Conservation (phyloP, 345 rosid genomes). For the Garcia nutans region DNA sequence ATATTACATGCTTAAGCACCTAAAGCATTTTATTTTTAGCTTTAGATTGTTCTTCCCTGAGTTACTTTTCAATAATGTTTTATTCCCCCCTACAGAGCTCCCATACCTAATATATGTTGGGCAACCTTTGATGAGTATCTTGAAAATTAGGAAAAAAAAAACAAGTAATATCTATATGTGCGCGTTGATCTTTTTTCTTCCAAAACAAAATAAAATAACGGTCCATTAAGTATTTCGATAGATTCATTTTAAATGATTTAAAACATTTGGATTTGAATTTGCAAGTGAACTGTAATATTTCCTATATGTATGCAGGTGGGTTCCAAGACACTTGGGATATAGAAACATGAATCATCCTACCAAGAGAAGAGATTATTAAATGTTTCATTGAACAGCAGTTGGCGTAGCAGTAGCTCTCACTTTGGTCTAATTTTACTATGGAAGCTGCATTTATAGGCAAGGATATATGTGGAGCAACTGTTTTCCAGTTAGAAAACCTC, state of each 20-base stretch:
- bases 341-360: constrained; percentile 14
- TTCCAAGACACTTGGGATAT: constrained; percentile 31
- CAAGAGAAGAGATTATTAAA: background rate
- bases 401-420: background rate
- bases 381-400: background rate
- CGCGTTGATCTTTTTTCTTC: too few species aligned
- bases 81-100: background rate
- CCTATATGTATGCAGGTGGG: constrained; percentile 32
- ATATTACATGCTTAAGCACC: background rate
- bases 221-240: too few species aligned
- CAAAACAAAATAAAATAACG: too few species aligned
- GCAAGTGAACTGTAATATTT: too few species aligned
- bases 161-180: too few species aligned
- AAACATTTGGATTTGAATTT: too few species aligned
- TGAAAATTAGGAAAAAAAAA: background rate
- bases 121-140: background rate
- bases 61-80: background rate
- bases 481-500: constrained; percentile 7
- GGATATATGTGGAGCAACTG: constrained; percentile 22
- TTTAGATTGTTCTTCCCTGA: background rate
- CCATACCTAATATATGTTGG: background rate
- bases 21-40: background rate
- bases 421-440: constrained; percentile 4
- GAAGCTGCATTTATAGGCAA: constrained; percentile 18
- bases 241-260: too few species aligned